These are phyloP conservation scores for Warburgia ugandensis DNA, from an alignment of 164 flowering plant genomes.

Conservation along the genomic window DNA sequence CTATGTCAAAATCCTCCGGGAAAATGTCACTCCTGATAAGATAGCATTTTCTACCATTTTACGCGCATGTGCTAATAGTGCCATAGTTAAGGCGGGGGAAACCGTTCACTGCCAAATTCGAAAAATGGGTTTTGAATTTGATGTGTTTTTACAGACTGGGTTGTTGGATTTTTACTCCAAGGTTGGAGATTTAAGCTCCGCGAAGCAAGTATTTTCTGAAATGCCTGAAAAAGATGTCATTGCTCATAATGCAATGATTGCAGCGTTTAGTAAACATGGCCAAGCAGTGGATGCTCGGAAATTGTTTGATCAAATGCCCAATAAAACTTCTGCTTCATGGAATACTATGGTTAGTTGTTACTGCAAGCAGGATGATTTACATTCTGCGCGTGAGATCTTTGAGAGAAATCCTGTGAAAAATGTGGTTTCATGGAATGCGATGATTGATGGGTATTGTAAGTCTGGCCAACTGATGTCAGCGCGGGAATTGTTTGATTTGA, in stretches of 20 bases:
- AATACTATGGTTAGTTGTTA: slow-evolving; percentile 4
- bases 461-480: slow-evolving; percentile 6
- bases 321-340: slow-evolving; percentile 4
- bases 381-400: not conserved
- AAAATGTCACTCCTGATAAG: slow-evolving; percentile 13
- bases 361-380: not conserved
- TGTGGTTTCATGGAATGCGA: slow-evolving; percentile 19
- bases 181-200: slow-evolving; percentile 1
- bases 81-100: not conserved
- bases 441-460: slow-evolving; percentile 18
- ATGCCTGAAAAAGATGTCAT: slow-evolving; percentile 33
- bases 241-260: slow-evolving; percentile 29
- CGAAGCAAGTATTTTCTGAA: slow-evolving; percentile 16
- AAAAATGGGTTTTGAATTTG: slow-evolving; percentile 4
- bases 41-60: slow-evolving; percentile 19
- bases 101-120: slow-evolving; percentile 10
- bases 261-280: slow-evolving; percentile 20
- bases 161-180: not conserved
- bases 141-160: slow-evolving; percentile 7
- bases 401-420: slow-evolving; percentile 14
- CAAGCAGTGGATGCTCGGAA: slow-evolving; percentile 14
- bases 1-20: slow-evolving; percentile 17
- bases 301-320: slow-evolving; percentile 8
- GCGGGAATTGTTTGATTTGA: slow-evolving; percentile 4
- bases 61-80: slow-evolving; percentile 16